Conservation (phyloP, 1,284 basidiomycete genomes). For the Coriolopsis trogii region DNA sequence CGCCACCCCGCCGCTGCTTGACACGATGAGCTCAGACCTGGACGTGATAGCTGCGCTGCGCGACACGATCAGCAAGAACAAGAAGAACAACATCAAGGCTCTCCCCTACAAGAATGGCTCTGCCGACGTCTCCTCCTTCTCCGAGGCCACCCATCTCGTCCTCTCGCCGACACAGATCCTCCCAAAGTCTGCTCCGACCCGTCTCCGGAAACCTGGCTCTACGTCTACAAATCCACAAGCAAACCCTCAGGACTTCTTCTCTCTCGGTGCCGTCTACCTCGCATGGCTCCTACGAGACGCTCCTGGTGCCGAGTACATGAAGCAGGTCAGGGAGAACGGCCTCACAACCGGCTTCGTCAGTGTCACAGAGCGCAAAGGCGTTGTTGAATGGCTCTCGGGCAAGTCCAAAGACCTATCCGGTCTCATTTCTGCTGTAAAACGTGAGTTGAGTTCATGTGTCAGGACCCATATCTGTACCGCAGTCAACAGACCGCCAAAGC, state of each 20-base stretch:
- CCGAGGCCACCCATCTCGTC: conserved; percentile 65
- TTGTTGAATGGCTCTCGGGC: conserved; percentile 85
- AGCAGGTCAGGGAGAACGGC: conserved; percentile 76
- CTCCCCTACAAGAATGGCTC: conserved; percentile 50
- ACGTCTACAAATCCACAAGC: conserved; percentile 40
- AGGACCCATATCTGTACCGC: too few relatives aligned
- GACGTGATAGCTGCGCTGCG: conserved; percentile 62
- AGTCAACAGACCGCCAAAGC: too few relatives aligned
- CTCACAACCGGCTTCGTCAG: conserved; percentile 78
- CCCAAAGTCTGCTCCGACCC: conserved; percentile 73
- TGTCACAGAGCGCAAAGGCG: conserved; percentile 81
- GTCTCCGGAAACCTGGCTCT: conserved; percentile 65
- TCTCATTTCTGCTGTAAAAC: conserved; percentile 55
- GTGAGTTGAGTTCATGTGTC: too few relatives aligned
- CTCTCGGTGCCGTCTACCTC: conserved; percentile 79
- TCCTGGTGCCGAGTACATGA: conserved; percentile 84
- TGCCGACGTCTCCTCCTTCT: conserved; percentile 21
- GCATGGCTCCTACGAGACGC: conserved; percentile 78
- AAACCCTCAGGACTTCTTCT: conserved; percentile 67
- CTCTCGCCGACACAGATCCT: conserved; percentile 57
- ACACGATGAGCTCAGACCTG: conserved; percentile 23
- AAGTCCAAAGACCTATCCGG: conserved; percentile 56
- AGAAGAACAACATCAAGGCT: conserved; percentile 37
- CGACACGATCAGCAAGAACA: conserved; percentile 55
- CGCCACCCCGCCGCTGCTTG: not conserved